Percentiles rank a stretch among this genome's conserved stretches.
Evolutionary conservation across 2,329 filamentous ascomycete species (phyloP).

Genomic region (Colletotrichum gigasporum): DNA sequence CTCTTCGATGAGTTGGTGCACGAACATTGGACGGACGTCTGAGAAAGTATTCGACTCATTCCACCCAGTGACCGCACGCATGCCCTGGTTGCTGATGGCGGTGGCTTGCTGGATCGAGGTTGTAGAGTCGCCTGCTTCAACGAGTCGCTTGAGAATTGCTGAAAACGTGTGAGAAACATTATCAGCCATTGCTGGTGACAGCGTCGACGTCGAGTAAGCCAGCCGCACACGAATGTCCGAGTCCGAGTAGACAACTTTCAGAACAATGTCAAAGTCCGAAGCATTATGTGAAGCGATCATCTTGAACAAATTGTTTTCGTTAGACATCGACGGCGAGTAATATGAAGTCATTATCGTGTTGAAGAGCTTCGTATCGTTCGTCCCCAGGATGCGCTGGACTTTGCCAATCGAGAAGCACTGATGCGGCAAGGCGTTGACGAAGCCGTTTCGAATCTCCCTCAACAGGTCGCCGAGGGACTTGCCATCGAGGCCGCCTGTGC

Average conservation of each 20-base stretch:
- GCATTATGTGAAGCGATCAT: slow-evolving; percentile 6
- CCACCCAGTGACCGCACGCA: background rate
- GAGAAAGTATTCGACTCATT: background rate
- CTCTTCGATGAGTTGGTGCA: slow-evolving; percentile 35
- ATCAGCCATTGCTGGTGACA: slow-evolving; percentile 1
- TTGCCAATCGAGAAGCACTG: slow-evolving; percentile 27
- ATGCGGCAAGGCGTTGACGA: slow-evolving; percentile 18
- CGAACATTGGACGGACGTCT: background rate
- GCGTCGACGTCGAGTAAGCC: background rate
- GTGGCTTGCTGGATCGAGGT: background rate
- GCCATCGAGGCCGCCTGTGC: background rate
- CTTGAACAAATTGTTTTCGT: background rate
- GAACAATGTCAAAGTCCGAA: slow-evolving; percentile 18
- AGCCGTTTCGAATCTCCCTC: background rate
- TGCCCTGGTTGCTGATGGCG: background rate
- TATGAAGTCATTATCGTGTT: slow-evolving; percentile 30
- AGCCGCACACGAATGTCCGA: background rate
- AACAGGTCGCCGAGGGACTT: slow-evolving; percentile 4
- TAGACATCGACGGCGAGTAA: background rate
- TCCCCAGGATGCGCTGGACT: slow-evolving; percentile 15
- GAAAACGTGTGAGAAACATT: slow-evolving; percentile 14
- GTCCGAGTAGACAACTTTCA: slow-evolving; percentile 16
- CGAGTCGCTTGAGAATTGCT: background rate
- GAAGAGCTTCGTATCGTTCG: slow-evolving; percentile 20
- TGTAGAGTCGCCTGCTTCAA: background rate